Evolutionary conservation across 2,329 filamentous ascomycete species (phyloP).

Genomic region (Cercospora sp.): DNA sequence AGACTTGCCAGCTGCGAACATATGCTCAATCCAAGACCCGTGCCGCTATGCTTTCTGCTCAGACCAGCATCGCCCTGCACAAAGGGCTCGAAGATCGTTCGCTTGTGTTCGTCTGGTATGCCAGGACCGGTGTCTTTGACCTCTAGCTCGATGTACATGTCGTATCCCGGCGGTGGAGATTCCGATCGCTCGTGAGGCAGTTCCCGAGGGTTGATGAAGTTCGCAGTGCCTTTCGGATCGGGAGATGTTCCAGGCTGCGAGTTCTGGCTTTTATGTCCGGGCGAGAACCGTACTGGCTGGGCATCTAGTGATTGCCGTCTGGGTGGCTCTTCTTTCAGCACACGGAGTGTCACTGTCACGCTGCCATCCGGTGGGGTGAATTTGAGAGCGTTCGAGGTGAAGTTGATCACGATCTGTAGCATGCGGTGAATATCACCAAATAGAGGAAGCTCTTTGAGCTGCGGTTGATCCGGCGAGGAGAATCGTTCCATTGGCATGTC

Average conservation of each 20-base stretch:
- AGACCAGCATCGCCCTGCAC: slow-evolving; percentile 85
- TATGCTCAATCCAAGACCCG: slow-evolving; percentile 83
- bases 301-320: slow-evolving; percentile 11
- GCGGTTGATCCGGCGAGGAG: slow-evolving; percentile 39
- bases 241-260: background rate
- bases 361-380: slow-evolving; percentile 78
- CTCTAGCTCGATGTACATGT: slow-evolving; percentile 79
- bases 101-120: slow-evolving; percentile 74
- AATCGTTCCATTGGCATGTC: slow-evolving; percentile 28
- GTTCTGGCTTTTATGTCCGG: background rate
- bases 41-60: slow-evolving; percentile 90
- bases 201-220: slow-evolving; percentile 26
- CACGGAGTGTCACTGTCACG: slow-evolving; percentile 75
- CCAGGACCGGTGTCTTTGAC: slow-evolving; percentile 86
- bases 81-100: slow-evolving; percentile 89
- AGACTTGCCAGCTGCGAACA: slow-evolving; percentile 80
- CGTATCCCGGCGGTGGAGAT: slow-evolving; percentile 59
- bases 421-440: slow-evolving; percentile 91
- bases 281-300: background rate
- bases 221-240: slow-evolving; percentile 19
- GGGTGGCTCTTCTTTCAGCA: slow-evolving; percentile 57
- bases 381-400: slow-evolving; percentile 89
- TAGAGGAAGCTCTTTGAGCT: slow-evolving; percentile 78
- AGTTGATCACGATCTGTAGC: slow-evolving; percentile 85
- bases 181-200: slow-evolving; percentile 15